Percentiles rank a stretch among this genome's conserved stretches.
Evolutionary conservation across 2,329 filamentous ascomycete species (phyloP).

Genomic region (Ophiosphaerella narmari): DNA sequence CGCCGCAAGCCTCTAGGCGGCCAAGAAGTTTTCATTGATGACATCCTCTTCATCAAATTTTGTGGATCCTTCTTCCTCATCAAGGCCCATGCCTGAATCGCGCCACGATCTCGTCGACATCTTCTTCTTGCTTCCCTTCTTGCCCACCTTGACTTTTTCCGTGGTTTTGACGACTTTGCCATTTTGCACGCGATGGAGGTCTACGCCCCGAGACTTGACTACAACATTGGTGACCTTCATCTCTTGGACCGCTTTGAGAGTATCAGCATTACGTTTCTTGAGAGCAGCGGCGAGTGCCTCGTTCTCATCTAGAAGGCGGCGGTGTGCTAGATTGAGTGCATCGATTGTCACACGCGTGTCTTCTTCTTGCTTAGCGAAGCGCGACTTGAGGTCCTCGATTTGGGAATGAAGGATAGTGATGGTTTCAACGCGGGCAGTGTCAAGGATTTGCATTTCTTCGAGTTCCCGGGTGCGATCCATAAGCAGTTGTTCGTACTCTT

Average conservation of each 20-base stretch:
- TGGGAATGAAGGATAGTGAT: conserved; percentile 39
- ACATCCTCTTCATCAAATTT: conserved; percentile 16
- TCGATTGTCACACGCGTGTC: conserved; percentile 40
- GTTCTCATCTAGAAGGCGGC: conserved; percentile 35
- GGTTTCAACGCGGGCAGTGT: conserved; percentile 37
- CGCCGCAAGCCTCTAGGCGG: conserved; percentile 10
- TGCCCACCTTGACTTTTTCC: conserved; percentile 39
- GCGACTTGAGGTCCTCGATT: conserved; percentile 39
- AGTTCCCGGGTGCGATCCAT: conserved; percentile 36
- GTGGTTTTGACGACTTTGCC: conserved; percentile 38
- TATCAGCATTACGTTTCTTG: conserved; percentile 35
- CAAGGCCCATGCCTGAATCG: conserved; percentile 41
- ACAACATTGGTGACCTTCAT: conserved; percentile 41
- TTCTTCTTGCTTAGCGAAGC: conserved; percentile 32
- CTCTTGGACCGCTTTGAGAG: conserved; percentile 35
- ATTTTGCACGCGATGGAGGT: conserved; percentile 32
- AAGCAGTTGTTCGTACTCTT: conserved; percentile 32
- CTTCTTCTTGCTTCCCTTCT: conserved; percentile 36
- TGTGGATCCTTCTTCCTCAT: conserved; percentile 12
- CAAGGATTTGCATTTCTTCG: conserved; percentile 41
- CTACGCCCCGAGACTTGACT: conserved; percentile 29
- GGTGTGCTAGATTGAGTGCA: conserved; percentile 31
- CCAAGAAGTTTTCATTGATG: conserved; percentile 18
- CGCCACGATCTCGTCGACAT: conserved; percentile 31
- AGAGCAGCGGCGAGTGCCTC: conserved; percentile 32